Percentiles rank a stretch among this genome's conserved stretches.
These are phyloP conservation scores for Phytopythium cucurbitacearum DNA, from an alignment of 352 stramenopile species.

Conservation along the genomic window DNA sequence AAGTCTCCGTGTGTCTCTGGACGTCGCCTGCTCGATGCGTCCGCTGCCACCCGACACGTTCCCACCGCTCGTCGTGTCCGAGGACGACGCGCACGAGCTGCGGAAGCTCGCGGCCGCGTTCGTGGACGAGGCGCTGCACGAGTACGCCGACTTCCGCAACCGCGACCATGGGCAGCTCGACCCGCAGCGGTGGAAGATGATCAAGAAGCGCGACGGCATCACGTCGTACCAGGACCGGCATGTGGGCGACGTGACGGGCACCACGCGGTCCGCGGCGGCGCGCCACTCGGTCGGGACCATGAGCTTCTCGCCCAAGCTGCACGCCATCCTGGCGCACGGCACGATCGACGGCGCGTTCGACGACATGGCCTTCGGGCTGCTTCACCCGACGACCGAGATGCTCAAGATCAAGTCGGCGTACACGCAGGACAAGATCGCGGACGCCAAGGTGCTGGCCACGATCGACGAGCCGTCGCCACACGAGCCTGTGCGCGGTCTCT, in stretches of 20 bases:
- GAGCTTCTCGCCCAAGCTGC: constrained; percentile 26
- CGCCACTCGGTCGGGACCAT: constrained; percentile 22
- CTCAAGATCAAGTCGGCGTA: constrained; percentile 56
- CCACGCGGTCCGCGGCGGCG: constrained; percentile 5
- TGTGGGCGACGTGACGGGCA: constrained; percentile 5
- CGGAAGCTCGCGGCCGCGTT: constrained; percentile 19
- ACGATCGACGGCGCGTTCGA: constrained; percentile 32
- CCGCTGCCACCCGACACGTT: constrained; percentile 29
- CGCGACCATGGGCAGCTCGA: constrained; percentile 19
- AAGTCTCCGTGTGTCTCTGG: no score
- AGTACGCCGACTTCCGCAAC: constrained; percentile 33
- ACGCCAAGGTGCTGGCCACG: constrained; percentile 37
- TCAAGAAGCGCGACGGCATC: constrained; percentile 23
- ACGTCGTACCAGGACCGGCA: constrained; percentile 20
- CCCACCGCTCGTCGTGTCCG: constrained; percentile 21
- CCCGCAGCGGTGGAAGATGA: constrained; percentile 32
- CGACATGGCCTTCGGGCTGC: constrained; percentile 56
- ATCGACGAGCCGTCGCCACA: constrained; percentile 25
- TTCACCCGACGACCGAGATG: constrained; percentile 38
- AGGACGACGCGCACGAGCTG: constrained; percentile 23
- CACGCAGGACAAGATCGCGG: constrained; percentile 39
- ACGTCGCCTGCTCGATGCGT: not conserved
- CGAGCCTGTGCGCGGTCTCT: constrained; percentile 48
- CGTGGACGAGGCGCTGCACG: constrained; percentile 25
- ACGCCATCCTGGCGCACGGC: constrained; percentile 21